These are phyloP conservation scores for Colletotrichum phormii DNA, from an alignment of 2,329 filamentous ascomycete species.

Conservation along the genomic window DNA sequence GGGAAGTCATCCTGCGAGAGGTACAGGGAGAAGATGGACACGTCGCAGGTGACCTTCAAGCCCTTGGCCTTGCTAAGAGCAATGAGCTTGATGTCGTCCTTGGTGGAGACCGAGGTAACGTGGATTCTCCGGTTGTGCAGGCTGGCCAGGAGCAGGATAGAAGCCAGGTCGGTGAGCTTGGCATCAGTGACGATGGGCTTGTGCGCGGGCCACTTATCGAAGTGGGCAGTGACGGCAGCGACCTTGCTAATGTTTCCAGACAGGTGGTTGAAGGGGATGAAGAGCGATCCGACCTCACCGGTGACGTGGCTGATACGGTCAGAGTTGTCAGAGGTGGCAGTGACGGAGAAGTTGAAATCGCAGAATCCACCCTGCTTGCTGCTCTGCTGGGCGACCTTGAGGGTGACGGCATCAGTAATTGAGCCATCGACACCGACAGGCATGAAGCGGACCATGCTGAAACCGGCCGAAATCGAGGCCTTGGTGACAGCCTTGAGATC, in stretches of 20 bases:
- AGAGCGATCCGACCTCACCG: slow-evolving; percentile 81
- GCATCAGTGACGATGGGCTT: slow-evolving; percentile 87
- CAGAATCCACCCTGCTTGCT: slow-evolving; percentile 75
- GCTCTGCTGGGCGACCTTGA: slow-evolving; percentile 79
- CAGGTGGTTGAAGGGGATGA: slow-evolving; percentile 85
- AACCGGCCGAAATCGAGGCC: slow-evolving; percentile 79
- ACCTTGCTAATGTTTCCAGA: slow-evolving; percentile 88
- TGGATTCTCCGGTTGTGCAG: slow-evolving; percentile 83
- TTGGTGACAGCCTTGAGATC: slow-evolving; percentile 79
- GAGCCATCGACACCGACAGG: slow-evolving; percentile 79
- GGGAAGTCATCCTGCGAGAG: slow-evolving; percentile 78
- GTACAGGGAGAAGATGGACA: slow-evolving; percentile 84
- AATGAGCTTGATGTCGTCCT: slow-evolving; percentile 82
- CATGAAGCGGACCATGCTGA: slow-evolving; percentile 85
- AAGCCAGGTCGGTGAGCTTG: slow-evolving; percentile 84
- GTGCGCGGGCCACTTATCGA: slow-evolving; percentile 79
- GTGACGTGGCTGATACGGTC: slow-evolving; percentile 80
- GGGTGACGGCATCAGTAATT: slow-evolving; percentile 77
- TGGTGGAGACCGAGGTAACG: slow-evolving; percentile 83
- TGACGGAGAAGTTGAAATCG: slow-evolving; percentile 85
- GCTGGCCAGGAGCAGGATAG: slow-evolving; percentile 80
- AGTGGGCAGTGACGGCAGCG: slow-evolving; percentile 81
- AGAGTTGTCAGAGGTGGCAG: slow-evolving; percentile 78
- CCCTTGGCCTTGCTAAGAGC: slow-evolving; percentile 84
- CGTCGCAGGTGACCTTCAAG: slow-evolving; percentile 85